A percentile compares a stretch with the other conserved stretches of the same genome.
Conservation (phyloP, 768 basidiomycete genomes). For the Suillus tomentosus region DNA sequence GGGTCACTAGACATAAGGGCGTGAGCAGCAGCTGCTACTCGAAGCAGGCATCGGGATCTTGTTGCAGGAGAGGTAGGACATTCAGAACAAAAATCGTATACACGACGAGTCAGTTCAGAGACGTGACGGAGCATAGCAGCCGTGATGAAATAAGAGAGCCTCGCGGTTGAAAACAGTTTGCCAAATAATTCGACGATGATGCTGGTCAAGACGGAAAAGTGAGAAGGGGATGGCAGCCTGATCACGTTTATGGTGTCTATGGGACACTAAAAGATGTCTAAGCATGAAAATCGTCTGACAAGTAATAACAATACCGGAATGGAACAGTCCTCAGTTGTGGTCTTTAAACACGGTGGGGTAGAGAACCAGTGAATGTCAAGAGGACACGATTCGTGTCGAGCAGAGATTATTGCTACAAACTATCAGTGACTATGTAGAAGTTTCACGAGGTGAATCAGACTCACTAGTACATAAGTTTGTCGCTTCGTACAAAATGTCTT, state of each 20-base stretch:
- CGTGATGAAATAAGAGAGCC: conserved; percentile 52
- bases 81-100: conserved; percentile 45
- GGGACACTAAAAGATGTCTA: background rate
- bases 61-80: conserved; percentile 35
- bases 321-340: conserved; percentile 33
- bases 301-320: conserved; percentile 30
- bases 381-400: conserved; percentile 36
- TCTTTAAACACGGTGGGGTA: conserved; percentile 36
- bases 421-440: background rate
- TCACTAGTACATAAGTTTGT: background rate
- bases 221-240: conserved; percentile 39
- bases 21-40: conserved; percentile 38
- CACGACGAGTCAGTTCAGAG: conserved; percentile 39
- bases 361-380: conserved; percentile 43
- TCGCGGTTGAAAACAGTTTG: conserved; percentile 42
- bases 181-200: conserved; percentile 47
- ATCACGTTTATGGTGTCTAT: conserved; percentile 36
- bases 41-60: conserved; percentile 43
- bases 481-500: conserved; percentile 33
- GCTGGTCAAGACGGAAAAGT: conserved; percentile 49
- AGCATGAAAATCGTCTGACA: background rate
- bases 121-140: conserved; percentile 47
- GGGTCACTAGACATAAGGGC: conserved; percentile 25
- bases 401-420: conserved; percentile 1
- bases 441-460: background rate